Conservation (phyloP, 441 rosid genomes). For the Francoa sonchifolia region DNA sequence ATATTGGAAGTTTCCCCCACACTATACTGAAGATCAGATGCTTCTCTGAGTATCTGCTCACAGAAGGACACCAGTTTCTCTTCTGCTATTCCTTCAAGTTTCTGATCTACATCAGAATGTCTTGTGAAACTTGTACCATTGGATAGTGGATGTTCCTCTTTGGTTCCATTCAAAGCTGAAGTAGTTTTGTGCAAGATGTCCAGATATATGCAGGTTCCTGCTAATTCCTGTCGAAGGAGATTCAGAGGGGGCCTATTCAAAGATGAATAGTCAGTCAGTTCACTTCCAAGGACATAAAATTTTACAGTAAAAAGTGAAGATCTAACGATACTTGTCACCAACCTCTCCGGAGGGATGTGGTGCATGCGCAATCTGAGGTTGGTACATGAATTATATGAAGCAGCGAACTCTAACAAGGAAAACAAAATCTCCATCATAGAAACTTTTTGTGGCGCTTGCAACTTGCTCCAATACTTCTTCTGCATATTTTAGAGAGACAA, state of each 20-base stretch:
- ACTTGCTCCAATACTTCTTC: conserved; percentile 87
- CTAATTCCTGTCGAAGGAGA: conserved; percentile 89
- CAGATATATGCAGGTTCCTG: conserved; percentile 74
- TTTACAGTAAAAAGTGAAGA: conserved; percentile 5
- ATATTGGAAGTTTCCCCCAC: conserved; percentile 69
- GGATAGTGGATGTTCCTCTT: conserved; percentile 21
- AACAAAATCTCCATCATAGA: conserved; percentile 79
- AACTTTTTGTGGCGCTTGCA: conserved; percentile 72
- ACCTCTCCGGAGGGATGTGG: conserved; percentile 82
- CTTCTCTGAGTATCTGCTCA: conserved; percentile 79
- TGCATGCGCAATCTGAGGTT: conserved; percentile 79
- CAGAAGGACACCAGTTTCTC: conserved; percentile 80
- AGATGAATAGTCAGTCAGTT: too few species aligned
- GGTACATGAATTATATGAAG: conserved; percentile 81
- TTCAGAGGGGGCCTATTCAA: conserved; percentile 77
- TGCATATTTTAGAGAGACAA: too few species aligned
- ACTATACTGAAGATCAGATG: conserved; percentile 72
- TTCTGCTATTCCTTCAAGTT: conserved; percentile 71
- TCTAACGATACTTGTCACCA: conserved; percentile 7
- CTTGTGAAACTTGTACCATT: conserved; percentile 13
- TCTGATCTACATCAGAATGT: conserved; percentile 27
- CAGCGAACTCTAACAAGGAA: conserved; percentile 82
- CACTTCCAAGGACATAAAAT: conserved; percentile 6
- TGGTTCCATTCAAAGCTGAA: conserved; percentile 21
- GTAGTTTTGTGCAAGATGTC: conserved; percentile 85